phyloP scores from a whole-genome alignment of 169 alveolate genomes.

The Besnoitia besnoiti region DNA sequence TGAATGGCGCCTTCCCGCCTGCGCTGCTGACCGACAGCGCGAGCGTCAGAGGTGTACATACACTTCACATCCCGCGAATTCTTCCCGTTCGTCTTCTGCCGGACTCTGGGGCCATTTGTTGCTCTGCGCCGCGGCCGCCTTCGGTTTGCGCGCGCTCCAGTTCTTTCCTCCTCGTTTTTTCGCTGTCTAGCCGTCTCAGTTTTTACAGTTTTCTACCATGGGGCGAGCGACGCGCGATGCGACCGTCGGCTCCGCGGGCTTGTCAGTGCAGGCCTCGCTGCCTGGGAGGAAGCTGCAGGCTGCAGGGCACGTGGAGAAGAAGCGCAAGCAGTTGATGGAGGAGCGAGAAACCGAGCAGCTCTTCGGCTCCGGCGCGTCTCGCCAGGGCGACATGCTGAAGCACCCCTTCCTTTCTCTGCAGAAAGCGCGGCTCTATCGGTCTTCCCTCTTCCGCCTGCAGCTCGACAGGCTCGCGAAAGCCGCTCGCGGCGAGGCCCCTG shows the following conservation, averaged over 20 bases:
- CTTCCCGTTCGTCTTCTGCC: no score
- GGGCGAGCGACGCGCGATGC: background rate
- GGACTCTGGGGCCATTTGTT: no score
- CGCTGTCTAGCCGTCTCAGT: no score
- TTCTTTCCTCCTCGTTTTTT: background rate
- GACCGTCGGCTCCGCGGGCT: background rate
- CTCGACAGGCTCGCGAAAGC: background rate
- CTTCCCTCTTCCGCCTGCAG: background rate
- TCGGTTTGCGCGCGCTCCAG: background rate
- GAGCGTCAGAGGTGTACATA: background rate
- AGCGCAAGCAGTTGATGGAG: background rate
- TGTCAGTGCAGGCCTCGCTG: background rate
- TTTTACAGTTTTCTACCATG: background rate
- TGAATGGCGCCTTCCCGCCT: background rate
- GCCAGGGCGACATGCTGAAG: background rate
- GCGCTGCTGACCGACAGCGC: background rate
- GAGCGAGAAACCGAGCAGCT: slow-evolving; percentile 10
- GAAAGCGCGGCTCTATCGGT: background rate
- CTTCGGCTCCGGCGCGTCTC: background rate
- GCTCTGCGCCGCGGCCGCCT: background rate
- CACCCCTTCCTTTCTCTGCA: background rate
- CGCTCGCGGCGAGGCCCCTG: background rate
- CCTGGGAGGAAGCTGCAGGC: background rate
- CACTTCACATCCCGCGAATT: background rate
- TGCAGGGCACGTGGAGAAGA: background rate